These are phyloP conservation scores for Moesziomyces antarcticus DNA, from an alignment of 1,284 basidiomycete species.

Conservation along the genomic window DNA sequence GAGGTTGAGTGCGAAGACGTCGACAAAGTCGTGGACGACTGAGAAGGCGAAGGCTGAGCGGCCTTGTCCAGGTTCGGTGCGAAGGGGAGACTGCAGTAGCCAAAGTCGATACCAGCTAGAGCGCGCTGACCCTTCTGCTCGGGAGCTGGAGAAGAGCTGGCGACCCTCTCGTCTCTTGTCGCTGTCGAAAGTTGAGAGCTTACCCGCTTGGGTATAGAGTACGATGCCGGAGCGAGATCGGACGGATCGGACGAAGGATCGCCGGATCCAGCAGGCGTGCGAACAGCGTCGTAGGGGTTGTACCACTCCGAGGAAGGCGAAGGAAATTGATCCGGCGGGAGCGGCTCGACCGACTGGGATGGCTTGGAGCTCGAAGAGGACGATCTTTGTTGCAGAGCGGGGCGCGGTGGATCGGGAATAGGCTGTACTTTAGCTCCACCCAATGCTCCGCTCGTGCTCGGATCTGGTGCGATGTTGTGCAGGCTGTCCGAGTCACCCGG, in stretches of 20 bases:
- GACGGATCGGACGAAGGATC: constrained; percentile 3
- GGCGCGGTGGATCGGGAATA: constrained; percentile 10
- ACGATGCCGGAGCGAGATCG: constrained; percentile 1
- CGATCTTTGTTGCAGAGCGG: constrained; percentile 21
- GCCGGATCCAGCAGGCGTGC: constrained; percentile 1
- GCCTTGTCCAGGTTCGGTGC: constrained; percentile 32
- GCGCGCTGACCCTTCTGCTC: constrained; percentile 36
- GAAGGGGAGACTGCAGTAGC: constrained; percentile 47
- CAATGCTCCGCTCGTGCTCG: neutral
- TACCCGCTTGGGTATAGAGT: constrained; percentile 17
- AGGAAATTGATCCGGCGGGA: neutral
- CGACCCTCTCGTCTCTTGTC: constrained; percentile 13
- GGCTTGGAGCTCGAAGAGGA: constrained; percentile 24
- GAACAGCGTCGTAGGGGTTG: neutral
- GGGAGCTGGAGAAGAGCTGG: constrained; percentile 1
- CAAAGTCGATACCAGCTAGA: constrained; percentile 52
- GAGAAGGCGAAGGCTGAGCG: constrained; percentile 5
- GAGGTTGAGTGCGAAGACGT: constrained; percentile 6
- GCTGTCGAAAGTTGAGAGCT: constrained; percentile 16
- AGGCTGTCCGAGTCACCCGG: neutral
- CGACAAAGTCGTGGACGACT: constrained; percentile 3
- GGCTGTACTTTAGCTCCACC: neutral
- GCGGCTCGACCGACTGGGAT: constrained; percentile 6
- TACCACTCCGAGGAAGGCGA: neutral
- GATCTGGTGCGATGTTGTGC: neutral